phyloP scores from a whole-genome alignment of 2,329 filamentous ascomycete genomes.

The Fusarium sp. region DNA sequence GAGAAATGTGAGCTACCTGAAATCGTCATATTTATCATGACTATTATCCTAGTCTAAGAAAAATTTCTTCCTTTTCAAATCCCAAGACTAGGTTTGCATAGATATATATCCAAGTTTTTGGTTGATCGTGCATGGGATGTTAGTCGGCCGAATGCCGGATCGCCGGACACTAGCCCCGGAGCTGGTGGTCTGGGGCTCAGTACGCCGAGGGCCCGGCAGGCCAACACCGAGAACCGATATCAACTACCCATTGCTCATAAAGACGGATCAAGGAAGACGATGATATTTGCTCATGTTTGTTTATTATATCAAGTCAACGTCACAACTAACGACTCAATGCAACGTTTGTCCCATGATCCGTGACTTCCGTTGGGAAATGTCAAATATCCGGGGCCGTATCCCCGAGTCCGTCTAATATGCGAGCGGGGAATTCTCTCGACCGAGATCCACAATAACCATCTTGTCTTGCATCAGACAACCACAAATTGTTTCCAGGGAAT shows the following conservation, averaged over 20 bases:
- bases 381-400: conserved; percentile 29
- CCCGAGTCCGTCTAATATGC: conserved; percentile 38
- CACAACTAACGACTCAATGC: not conserved
- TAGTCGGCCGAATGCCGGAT: not conserved
- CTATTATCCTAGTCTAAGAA: no score
- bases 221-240: not conserved
- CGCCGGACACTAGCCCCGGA: not conserved
- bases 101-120: no score
- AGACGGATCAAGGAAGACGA: not conserved
- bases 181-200: conserved; percentile 1
- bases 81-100: no score
- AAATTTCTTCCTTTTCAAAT: no score
- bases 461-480: not conserved
- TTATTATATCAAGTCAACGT: not conserved
- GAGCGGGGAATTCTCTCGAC: conserved; percentile 35
- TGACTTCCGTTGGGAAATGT: not conserved
- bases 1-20: no score
- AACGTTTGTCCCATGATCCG: not conserved
- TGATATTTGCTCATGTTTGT: no score
- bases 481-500: not conserved
- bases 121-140: not conserved
- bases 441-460: conserved; percentile 29
- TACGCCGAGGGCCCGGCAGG: not conserved
- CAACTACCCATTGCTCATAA: not conserved
- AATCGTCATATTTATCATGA: no score